These are phyloP conservation scores for Evernia prunastri DNA, from an alignment of 495 filamentous ascomycete species.

Conservation along the genomic window DNA sequence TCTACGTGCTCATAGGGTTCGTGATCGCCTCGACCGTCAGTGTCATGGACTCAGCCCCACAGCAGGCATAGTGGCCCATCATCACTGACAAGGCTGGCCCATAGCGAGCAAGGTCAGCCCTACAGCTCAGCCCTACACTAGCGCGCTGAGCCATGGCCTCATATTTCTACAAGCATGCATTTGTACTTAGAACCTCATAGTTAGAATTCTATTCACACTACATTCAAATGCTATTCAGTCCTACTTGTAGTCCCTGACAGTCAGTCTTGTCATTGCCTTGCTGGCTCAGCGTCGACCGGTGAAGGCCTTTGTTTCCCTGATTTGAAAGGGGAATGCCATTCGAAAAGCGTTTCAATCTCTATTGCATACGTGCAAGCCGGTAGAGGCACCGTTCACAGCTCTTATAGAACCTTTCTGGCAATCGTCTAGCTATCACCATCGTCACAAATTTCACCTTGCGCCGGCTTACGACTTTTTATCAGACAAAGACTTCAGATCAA, in stretches of 20 bases:
- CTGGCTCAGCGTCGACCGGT: not conserved
- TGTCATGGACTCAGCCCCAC: no score
- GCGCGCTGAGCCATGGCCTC: no score
- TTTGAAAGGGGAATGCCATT: not conserved
- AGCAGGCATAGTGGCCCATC: no score
- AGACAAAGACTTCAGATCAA: not conserved
- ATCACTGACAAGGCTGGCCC: no score
- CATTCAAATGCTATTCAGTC: no score
- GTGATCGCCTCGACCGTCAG: not conserved
- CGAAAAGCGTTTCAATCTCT: not conserved
- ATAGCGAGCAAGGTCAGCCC: no score
- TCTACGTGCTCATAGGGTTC: not conserved
- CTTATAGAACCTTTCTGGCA: not conserved
- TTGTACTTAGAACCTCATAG: no score
- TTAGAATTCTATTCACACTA: no score
- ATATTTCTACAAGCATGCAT: no score
- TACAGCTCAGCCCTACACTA: no score
- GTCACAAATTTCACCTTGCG: not conserved
- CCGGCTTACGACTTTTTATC: not conserved
- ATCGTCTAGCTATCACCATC: not conserved
- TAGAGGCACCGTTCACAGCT: not conserved
- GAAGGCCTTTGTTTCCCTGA: not conserved
- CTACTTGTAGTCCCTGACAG: no score
- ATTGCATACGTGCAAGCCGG: conserved; percentile 3
- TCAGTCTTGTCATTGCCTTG: not conserved